Evolutionary conservation across 352 stramenopile genomes (phyloP).

Genomic region (Phytopythium chamaehyphon): DNA sequence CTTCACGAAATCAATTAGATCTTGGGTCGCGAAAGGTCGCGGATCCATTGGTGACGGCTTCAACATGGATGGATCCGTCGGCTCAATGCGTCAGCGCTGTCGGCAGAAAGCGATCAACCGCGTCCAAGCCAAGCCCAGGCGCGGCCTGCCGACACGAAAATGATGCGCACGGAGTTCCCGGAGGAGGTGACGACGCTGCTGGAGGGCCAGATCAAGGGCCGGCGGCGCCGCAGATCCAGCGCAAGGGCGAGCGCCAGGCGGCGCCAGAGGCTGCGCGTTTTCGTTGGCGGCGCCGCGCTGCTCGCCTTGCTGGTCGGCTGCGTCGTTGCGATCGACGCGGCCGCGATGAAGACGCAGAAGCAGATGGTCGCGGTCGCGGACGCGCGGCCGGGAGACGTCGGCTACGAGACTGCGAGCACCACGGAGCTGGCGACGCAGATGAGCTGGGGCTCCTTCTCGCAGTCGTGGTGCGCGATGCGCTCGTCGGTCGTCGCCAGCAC

Average conservation of each 20-base stretch:
- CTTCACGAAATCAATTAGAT: no score
- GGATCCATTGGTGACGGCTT: no score
- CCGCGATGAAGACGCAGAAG: neutral
- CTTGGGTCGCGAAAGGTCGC: no score
- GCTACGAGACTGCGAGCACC: neutral
- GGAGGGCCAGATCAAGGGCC: neutral
- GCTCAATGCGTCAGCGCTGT: no score
- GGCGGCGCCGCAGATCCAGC: neutral
- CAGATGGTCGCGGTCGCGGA: neutral
- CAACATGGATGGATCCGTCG: no score
- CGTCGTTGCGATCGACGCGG: slow-evolving; percentile 1
- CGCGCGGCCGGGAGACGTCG: neutral
- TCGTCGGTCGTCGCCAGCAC: neutral
- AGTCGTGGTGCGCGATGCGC: slow-evolving; percentile 2
- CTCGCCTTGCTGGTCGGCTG: slow-evolving; percentile 1
- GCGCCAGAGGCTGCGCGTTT: neutral
- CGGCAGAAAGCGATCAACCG: no score
- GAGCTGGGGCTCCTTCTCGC: slow-evolving; percentile 1
- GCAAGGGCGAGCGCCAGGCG: neutral
- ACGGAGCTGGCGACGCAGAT: neutral
- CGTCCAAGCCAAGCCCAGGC: no score
- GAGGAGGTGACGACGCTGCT: slow-evolving; percentile 8
- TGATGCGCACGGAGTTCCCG: slow-evolving; percentile 7
- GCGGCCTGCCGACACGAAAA: no score
- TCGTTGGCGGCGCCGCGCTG: neutral